These are phyloP conservation scores for Coffea eugenioides DNA, from an alignment of 257 asterid species.

Conservation along the genomic window DNA sequence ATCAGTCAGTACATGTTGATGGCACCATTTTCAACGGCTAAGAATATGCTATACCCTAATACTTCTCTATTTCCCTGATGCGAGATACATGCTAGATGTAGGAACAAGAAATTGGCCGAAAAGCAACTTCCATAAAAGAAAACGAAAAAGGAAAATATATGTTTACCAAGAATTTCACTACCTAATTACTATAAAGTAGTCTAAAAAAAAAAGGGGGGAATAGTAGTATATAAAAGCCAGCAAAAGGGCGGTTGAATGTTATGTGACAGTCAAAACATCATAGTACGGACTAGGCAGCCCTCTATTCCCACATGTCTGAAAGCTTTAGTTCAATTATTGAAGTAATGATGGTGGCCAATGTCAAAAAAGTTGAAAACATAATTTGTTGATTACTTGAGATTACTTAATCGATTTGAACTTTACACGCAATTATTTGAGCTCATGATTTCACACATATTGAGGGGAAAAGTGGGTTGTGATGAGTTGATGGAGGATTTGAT, in stretches of 20 bases:
- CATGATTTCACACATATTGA: not conserved
- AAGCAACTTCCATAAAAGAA: slow-evolving; percentile 15
- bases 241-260: slow-evolving; percentile 25
- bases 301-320: slow-evolving; percentile 44
- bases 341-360: slow-evolving; percentile 38
- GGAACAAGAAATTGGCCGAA: slow-evolving; percentile 18
- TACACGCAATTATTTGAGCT: slow-evolving; percentile 16
- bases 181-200: slow-evolving; percentile 12
- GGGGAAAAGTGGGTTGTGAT: not conserved
- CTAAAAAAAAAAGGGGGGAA: slow-evolving; percentile 13
- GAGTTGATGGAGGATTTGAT: slow-evolving; percentile 4
- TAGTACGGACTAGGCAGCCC: not conserved
- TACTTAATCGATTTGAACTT: not conserved
- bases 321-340: slow-evolving; percentile 58
- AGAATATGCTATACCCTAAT: not conserved
- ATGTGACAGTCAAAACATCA: slow-evolving; percentile 24
- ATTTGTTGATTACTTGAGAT: slow-evolving; percentile 9
- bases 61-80: slow-evolving; percentile 17
- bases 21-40: no score
- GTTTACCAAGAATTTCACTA: slow-evolving; percentile 10
- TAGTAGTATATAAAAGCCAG: slow-evolving; percentile 12
- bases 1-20: no score
- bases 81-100: slow-evolving; percentile 16
- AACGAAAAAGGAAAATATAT: not conserved
- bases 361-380: slow-evolving; percentile 34